phyloP scores from a whole-genome alignment of 2,329 filamentous ascomycete species.

The Cercospora sp. region DNA sequence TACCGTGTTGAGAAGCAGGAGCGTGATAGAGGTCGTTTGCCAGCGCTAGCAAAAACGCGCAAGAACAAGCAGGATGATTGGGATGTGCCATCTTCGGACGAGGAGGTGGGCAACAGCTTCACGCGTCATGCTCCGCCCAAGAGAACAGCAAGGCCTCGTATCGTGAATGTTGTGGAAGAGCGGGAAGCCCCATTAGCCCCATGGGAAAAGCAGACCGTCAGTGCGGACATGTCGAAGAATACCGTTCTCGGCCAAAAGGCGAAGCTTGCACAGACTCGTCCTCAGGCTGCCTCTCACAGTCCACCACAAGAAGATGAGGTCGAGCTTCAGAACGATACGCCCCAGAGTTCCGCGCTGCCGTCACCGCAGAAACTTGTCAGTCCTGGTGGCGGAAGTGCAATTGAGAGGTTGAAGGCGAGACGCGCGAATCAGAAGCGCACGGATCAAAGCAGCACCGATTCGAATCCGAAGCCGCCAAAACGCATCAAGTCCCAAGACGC shows the following conservation, averaged over 20 bases:
- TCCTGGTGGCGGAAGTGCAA: constrained; percentile 24
- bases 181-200: constrained; percentile 27
- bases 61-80: constrained; percentile 40
- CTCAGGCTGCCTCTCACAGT: background rate
- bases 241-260: background rate
- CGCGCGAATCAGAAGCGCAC: constrained; percentile 14
- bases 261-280: background rate
- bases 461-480: constrained; percentile 23
- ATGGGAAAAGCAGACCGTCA: constrained; percentile 31
- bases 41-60: constrained; percentile 18
- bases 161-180: constrained; percentile 21
- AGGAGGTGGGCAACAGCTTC: constrained; percentile 32
- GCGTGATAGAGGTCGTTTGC: constrained; percentile 1
- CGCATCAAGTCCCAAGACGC: constrained; percentile 13
- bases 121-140: constrained; percentile 24
- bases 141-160: constrained; percentile 17
- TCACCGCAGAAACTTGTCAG: constrained; percentile 11
- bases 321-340: background rate
- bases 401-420: constrained; percentile 29
- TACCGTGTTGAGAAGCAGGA: constrained; percentile 23
- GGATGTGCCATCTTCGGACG: constrained; percentile 45
- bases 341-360: background rate
- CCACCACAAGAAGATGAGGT: background rate
- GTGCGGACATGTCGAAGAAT: background rate
- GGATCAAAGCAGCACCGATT: constrained; percentile 8